phyloP scores from a whole-genome alignment of 441 rosid genomes.

The Arabidopsis hybrid region DNA sequence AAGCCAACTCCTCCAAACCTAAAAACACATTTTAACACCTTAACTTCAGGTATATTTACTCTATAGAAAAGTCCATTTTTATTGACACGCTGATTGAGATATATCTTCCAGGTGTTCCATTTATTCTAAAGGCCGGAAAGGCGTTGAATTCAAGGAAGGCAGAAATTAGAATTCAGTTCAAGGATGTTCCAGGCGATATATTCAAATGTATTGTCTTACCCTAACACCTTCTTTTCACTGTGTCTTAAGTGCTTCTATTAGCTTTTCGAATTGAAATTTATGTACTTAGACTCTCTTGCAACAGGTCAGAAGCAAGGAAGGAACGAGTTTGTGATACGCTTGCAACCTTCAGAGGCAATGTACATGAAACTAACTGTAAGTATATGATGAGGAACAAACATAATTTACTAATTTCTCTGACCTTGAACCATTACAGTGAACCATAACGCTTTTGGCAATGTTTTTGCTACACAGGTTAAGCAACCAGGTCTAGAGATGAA shows the following conservation, averaged over 20 bases:
- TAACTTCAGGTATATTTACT: not conserved
- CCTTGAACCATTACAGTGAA: conserved; percentile 17
- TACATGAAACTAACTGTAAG: conserved; percentile 97
- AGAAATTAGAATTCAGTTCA: conserved; percentile 90
- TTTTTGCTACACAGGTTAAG: conserved; percentile 68
- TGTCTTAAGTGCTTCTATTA: conserved; percentile 17
- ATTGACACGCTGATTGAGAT: not conserved
- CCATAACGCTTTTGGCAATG: conserved; percentile 24
- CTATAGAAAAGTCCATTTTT: not conserved
- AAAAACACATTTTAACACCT: not conserved
- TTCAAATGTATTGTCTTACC: conserved; percentile 64
- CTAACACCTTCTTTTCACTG: conserved; percentile 1
- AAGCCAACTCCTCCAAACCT: not conserved
- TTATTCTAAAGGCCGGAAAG: conserved; percentile 91
- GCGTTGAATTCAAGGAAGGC: conserved; percentile 94
- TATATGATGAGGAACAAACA: conserved; percentile 1
- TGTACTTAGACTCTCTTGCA: conserved; percentile 12
- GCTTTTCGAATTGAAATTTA: not conserved
- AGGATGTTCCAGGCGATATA: conserved; percentile 96
- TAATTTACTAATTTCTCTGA: conserved; percentile 4
- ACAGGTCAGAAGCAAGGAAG: conserved; percentile 92
- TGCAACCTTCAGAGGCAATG: conserved; percentile 94
- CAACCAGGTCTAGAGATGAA: conserved; percentile 96
- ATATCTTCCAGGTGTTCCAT: conserved; percentile 77
- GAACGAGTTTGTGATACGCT: conserved; percentile 95